Evolutionary conservation across 2,329 filamentous ascomycete genomes (phyloP), one percentile per base, ranked within the genome.

Genomic region (Berkeleyomyces basicola): DNA sequence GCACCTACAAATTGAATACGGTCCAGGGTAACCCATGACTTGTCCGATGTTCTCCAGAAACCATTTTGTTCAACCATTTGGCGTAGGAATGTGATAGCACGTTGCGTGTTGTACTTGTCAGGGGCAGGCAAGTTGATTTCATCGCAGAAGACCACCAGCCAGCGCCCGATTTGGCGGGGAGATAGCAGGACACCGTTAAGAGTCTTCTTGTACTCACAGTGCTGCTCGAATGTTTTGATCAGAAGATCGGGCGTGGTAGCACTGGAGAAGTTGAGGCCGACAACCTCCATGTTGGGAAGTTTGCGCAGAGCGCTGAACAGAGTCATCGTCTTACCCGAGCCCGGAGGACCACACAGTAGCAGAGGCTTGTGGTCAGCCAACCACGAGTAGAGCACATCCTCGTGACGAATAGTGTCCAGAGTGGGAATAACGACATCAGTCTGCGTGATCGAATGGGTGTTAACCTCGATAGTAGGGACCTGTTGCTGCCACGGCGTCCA

Each of bases 271-370:
- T 99, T 99, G 72, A 99, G 88, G 58, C 93, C 93, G 40, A 99
- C 95, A 64, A 96, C 90, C 74, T 99, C 93, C 91, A 99, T 96
- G 72, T 96, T 96, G 3, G 92, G 92, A 64, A 99, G 79, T 74
- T 99, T 99, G 67, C 93, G 86, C 61, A 99, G 82, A 42, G 93
- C 93, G 71, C 92, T 96, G 78, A 99, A 99, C 10, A 99, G 78
- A 9, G 93, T 99, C 93, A 99, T 99, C 3, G 93, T 99, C 78
- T 99, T 99, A 79, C 93, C 93, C 60, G 93, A 99, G 77, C 93
- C 93, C 64, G 93, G 93, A 71, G 93, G 95, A 73, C 93, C 95
- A 72, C 93, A 99, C 14, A 99, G 86, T 61, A 99, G 78, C 16
- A 99, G 79, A 10, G 95, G 93, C 76, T 99, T 99, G 72, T 99